Percentiles rank a stretch among this genome's conserved stretches.
Conservation (phyloP, 208 protist genomes). For the Endotrypanum monterogeii region DNA sequence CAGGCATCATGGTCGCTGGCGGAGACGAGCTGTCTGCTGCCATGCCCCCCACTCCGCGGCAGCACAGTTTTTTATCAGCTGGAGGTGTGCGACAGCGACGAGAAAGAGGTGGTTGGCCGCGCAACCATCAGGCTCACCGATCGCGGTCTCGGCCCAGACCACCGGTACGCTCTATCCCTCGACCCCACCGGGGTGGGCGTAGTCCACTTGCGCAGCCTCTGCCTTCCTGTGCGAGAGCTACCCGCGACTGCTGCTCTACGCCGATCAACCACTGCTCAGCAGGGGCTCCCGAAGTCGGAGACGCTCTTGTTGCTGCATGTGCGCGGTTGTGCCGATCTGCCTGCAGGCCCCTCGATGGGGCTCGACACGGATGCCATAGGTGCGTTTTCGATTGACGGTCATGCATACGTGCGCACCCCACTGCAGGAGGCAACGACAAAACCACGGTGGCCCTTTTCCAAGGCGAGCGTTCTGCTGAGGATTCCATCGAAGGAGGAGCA, state of each 20-base stretch:
- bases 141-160: constrained; percentile 47
- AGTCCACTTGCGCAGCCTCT: constrained; percentile 34
- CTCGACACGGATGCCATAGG: constrained; percentile 65
- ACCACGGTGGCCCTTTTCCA: constrained; percentile 42
- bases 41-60: constrained; percentile 59
- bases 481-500: constrained; percentile 20
- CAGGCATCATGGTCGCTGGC: constrained; percentile 49
- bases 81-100: constrained; percentile 85
- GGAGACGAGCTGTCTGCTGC: constrained; percentile 77
- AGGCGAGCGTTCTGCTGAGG: constrained; percentile 51
- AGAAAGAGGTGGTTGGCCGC: constrained; percentile 45
- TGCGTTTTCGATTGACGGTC: constrained; percentile 38
- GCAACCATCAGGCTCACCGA: constrained; percentile 46
- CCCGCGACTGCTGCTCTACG: background rate
- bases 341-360: constrained; percentile 45
- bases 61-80: constrained; percentile 56
- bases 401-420: constrained; percentile 50
- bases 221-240: constrained; percentile 24
- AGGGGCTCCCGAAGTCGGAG: background rate
- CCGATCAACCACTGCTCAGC: background rate
- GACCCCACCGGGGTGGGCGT: constrained; percentile 36
- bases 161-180: constrained; percentile 52
- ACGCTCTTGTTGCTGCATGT: constrained; percentile 63
- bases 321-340: constrained; percentile 50
- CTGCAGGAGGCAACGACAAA: constrained; percentile 44